A percentile compares a stretch with the other conserved stretches of the same genome.
phyloP scores from a whole-genome alignment of 2,329 filamentous ascomycete genomes.

The Atkinsonella hypoxylon region DNA sequence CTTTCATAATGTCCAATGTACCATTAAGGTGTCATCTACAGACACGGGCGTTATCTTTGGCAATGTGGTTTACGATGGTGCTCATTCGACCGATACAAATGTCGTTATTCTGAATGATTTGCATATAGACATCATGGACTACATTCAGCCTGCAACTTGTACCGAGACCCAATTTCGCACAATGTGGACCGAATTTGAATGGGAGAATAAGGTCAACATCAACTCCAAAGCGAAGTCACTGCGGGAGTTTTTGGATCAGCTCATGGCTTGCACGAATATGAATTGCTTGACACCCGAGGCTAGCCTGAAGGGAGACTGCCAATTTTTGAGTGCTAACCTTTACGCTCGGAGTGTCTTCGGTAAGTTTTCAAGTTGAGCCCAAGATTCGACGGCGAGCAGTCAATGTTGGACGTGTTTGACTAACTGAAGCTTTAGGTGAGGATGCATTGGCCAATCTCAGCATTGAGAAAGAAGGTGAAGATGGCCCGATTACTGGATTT shows the following conservation, averaged over 20 bases:
- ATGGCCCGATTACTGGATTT: conserved; percentile 92
- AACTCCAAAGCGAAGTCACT: conserved; percentile 92
- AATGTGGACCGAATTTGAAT: conserved; percentile 99
- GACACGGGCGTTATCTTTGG: conserved; percentile 98
- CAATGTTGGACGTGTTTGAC: neutral
- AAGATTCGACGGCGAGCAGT: neutral
- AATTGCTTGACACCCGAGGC: conserved; percentile 93
- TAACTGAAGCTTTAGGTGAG: conserved; percentile 56
- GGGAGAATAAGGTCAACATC: conserved; percentile 99
- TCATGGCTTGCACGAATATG: conserved; percentile 99
- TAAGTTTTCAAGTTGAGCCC: conserved; percentile 39
- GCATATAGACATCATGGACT: conserved; percentile 99
- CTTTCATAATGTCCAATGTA: conserved; percentile 96
- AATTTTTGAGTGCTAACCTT: conserved; percentile 92
- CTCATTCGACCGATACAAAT: conserved; percentile 83
- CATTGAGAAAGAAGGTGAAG: conserved; percentile 93
- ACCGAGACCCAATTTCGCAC: conserved; percentile 97
- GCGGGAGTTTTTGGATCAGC: conserved; percentile 79
- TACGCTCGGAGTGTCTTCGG: conserved; percentile 97
- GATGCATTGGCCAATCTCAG: conserved; percentile 94
- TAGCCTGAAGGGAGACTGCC: conserved; percentile 91
- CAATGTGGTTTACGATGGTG: conserved; percentile 94
- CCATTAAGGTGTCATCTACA: conserved; percentile 95
- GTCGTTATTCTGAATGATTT: conserved; percentile 97
- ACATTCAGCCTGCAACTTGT: conserved; percentile 94